Evolutionary conservation across 164 flowering plant species (phyloP).

Genomic region (Aristolochia contorta): DNA sequence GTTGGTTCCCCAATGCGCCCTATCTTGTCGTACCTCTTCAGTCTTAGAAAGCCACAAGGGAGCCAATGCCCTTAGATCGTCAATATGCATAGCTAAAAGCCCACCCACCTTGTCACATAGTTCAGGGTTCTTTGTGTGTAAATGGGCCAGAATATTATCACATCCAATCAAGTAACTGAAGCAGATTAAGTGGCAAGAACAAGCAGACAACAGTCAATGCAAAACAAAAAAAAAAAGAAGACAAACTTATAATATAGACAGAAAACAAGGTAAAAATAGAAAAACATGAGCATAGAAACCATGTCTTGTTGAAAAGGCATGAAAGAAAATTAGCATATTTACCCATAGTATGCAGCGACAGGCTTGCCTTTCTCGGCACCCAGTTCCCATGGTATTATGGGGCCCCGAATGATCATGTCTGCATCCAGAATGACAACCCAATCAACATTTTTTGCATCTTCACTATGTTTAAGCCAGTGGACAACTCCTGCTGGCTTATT

Average conservation of each 20-base stretch:
- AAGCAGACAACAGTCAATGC: neutral
- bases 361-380: constrained; percentile 92
- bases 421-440: constrained; percentile 99
- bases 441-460: constrained; percentile 88
- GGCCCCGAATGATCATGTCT: constrained; percentile 88
- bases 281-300: no score
- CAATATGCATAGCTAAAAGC: constrained; percentile 89
- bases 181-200: neutral
- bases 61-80: constrained; percentile 85
- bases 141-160: constrained; percentile 72
- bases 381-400: constrained; percentile 91
- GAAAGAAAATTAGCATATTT: constrained; percentile 3
- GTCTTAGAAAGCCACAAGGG: constrained; percentile 98
- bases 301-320: neutral
- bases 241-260: no score
- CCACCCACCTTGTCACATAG: constrained; percentile 98
- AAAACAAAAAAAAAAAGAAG: no score
- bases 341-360: constrained; percentile 93
- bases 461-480: constrained; percentile 90
- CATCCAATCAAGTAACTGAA: constrained; percentile 91
- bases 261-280: no score
- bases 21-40: constrained; percentile 92
- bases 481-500: constrained; percentile 93
- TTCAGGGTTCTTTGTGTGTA: constrained; percentile 89
- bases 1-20: constrained; percentile 90